Base-by-base conservation (phyloP, 768 basidiomycete genomes). In the Lactifluus piperatus region DNA sequence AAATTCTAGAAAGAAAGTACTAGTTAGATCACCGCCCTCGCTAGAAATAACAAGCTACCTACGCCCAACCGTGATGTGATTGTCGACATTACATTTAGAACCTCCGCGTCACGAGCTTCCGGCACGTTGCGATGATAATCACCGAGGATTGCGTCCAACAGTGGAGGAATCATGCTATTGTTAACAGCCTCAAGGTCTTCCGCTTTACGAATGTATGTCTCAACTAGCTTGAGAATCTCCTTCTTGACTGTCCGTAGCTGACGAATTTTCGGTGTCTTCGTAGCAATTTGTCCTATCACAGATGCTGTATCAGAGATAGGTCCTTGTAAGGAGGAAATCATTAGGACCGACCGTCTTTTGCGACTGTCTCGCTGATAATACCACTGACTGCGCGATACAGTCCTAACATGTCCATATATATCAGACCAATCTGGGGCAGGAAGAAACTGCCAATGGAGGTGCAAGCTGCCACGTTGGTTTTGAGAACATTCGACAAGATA, bases 381-480 rank as follows among this genome's bases (percentile, higher is more conserved):
- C 90, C 86, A 65, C 92, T 94, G 63, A 97, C 95, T 9, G 95
- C 95, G 70, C 94, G 93, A 77, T 99, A 99, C 56, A 99, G 76
- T 16, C 94, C 95, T 43, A 99, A 81, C 93, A 98, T 97, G 71
- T 99, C 97, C 66, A 97, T 75, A 79, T 95, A 99, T 70, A 98
- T 83, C 37, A 94, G 85, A 2, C 91, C 92, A 43, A 98, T 84
- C 69, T 99, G 97, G n/a, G 95, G 95, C 0, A 94, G 77, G 73
- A 95, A 99, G 78, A 97, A 94, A 66, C 87, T 88, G 46, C 97
- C 95, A 62, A 98, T 97, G 24, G 94, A 97, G 1, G 89, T 91
- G 72, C 94, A 98, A 1, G 95, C 94, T 5, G 97, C 90, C 14
- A 97, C 94, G 70, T 99, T 99, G 22, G 97, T 99, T 75, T 99